phyloP scores from a whole-genome alignment of 2,329 filamentous ascomycete genomes.

The Beauveria varroae region DNA sequence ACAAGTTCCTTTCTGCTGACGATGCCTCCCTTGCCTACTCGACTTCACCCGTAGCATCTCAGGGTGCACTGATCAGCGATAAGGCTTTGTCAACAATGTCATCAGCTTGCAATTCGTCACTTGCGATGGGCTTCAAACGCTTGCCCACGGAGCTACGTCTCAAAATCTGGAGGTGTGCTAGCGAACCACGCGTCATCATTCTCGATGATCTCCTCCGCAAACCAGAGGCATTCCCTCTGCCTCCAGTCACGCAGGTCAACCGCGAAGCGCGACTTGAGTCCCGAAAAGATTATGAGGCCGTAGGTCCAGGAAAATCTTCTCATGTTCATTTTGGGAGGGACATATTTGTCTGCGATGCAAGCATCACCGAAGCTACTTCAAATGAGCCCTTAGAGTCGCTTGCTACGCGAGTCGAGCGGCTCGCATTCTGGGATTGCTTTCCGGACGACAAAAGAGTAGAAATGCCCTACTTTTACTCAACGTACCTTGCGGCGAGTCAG shows the following conservation, averaged over 20 bases:
- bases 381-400: constrained; percentile 26
- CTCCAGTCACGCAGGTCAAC: constrained; percentile 29
- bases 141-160: constrained; percentile 30
- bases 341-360: constrained; percentile 31
- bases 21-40: not conserved
- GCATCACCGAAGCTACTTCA: constrained; percentile 25
- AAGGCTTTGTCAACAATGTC: not conserved
- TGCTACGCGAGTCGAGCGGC: constrained; percentile 25
- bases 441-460: constrained; percentile 30
- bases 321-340: constrained; percentile 30
- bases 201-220: constrained; percentile 27
- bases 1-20: not conserved
- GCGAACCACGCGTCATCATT: constrained; percentile 29
- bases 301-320: constrained; percentile 23
- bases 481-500: constrained; percentile 27
- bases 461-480: constrained; percentile 25
- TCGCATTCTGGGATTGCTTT: constrained; percentile 34
- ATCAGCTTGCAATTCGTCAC: not conserved
- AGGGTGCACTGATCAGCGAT: not conserved
- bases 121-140: constrained; percentile 19
- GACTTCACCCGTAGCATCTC: not conserved
- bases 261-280: constrained; percentile 27
- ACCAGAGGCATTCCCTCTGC: constrained; percentile 25
- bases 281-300: constrained; percentile 27
- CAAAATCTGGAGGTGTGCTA: constrained; percentile 30